phyloP scores from a whole-genome alignment of 1,284 basidiomycete genomes.

The Trichosporon ovoides region DNA sequence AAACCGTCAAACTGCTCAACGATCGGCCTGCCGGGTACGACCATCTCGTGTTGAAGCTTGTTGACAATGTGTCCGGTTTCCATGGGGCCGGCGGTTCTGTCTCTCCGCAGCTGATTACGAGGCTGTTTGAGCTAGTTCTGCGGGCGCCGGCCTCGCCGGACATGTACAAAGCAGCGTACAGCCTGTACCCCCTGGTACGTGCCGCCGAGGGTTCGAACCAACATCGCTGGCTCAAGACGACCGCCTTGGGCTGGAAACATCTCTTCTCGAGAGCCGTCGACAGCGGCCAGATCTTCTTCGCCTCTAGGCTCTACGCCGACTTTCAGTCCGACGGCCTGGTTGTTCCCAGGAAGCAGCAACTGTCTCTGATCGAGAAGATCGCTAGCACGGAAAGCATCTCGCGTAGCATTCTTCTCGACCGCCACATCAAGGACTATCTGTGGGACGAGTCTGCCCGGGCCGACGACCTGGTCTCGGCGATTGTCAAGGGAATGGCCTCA shows the following conservation, averaged over 20 bases:
- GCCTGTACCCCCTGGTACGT: slow-evolving; percentile 20
- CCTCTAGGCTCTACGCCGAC: slow-evolving; percentile 40
- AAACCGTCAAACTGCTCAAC: neutral
- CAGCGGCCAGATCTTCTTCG: slow-evolving; percentile 29
- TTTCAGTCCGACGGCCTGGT: slow-evolving; percentile 29
- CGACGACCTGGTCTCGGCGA: slow-evolving; percentile 21
- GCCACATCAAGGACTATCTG: slow-evolving; percentile 39
- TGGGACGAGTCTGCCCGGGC: slow-evolving; percentile 18
- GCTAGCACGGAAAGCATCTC: slow-evolving; percentile 21
- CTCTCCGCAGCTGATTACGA: neutral
- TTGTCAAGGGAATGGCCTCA: slow-evolving; percentile 27
- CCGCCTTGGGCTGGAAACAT: slow-evolving; percentile 15
- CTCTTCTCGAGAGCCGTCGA: slow-evolving; percentile 21
- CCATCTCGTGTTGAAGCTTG: neutral
- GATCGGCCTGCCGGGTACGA: neutral
- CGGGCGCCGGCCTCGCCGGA: slow-evolving; percentile 9
- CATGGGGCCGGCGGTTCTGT: neutral
- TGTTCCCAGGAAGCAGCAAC: slow-evolving; percentile 17
- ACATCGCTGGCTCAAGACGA: slow-evolving; percentile 3
- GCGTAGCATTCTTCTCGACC: slow-evolving; percentile 34
- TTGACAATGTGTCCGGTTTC: neutral
- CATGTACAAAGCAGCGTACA: slow-evolving; percentile 21
- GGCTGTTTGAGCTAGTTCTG: slow-evolving; percentile 16
- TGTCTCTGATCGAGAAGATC: slow-evolving; percentile 29
- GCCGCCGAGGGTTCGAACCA: neutral